A percentile compares a stretch with the other conserved stretches of the same genome.
phyloP scores from a whole-genome alignment of 2,329 filamentous ascomycete species.

The Aspergillus pseudotamarii region DNA sequence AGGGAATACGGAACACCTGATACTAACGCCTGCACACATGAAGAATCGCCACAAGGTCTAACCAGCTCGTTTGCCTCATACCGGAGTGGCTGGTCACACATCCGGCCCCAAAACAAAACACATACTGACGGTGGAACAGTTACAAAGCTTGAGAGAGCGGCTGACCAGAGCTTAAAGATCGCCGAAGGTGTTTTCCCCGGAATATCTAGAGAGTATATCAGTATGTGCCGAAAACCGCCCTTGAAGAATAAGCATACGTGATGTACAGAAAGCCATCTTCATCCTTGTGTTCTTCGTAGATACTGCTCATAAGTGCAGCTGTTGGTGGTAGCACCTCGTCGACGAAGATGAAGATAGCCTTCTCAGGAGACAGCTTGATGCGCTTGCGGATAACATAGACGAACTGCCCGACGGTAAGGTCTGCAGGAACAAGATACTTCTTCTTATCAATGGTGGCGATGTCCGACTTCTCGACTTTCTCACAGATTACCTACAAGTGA shows the following conservation, averaged over 20 bases:
- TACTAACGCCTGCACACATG: slow-evolving; percentile 27
- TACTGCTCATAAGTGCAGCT: slow-evolving; percentile 97
- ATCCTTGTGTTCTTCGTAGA: slow-evolving; percentile 98
- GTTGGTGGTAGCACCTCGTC: slow-evolving; percentile 97
- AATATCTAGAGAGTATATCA: slow-evolving; percentile 63
- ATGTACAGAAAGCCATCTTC: slow-evolving; percentile 94
- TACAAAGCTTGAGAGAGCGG: slow-evolving; percentile 18
- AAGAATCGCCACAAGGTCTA: slow-evolving; percentile 20
- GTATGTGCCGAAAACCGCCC: neutral
- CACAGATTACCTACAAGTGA: slow-evolving; percentile 82
- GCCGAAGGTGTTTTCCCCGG: slow-evolving; percentile 98
- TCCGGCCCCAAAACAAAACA: slow-evolving; percentile 7
- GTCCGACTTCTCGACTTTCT: slow-evolving; percentile 99
- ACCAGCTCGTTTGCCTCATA: slow-evolving; percentile 17
- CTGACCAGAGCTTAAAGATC: slow-evolving; percentile 26
- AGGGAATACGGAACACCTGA: slow-evolving; percentile 20
- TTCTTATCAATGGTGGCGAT: slow-evolving; percentile 99
- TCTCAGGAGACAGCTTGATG: slow-evolving; percentile 99
- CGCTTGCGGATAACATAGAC: slow-evolving; percentile 99
- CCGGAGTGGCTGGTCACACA: slow-evolving; percentile 14
- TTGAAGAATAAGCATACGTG: slow-evolving; percentile 62
- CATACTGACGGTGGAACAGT: slow-evolving; percentile 16
- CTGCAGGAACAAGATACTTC: slow-evolving; percentile 97
- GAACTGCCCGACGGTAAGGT: slow-evolving; percentile 98
- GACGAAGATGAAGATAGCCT: slow-evolving; percentile 99